Evolutionary conservation across 2,329 filamentous ascomycete species (phyloP), one percentile per base, ranked within the genome.

Genomic region (Venturia effusa): DNA sequence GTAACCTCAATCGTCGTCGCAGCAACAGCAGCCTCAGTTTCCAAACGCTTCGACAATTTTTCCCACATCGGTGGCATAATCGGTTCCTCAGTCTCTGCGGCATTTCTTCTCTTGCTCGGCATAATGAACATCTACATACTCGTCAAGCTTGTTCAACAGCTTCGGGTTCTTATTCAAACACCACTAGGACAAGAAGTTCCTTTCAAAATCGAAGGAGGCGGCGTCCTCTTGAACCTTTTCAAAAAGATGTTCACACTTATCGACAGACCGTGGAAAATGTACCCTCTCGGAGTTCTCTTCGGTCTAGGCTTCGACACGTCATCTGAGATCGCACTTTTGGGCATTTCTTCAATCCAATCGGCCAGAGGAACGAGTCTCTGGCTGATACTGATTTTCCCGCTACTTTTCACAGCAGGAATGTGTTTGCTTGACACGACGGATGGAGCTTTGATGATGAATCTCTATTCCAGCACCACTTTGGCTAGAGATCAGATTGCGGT

Each of bases 241-340:
- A 85, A 88, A 65, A 84, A 80, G 66, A 80, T 95, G 66, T 97
- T 97, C 75, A 85, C 84, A 51, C 78, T 95, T 30, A 83, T 87
- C 69, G 81, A 87, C 68, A 75, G 83, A 5, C 88, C 90, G 0
- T 97, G 93, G 93, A 97, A 97, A 75, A 96, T 96, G 92, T 94
- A 95, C 68, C 92, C 91, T 0, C 78, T 96, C 0, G 93, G 93
- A 0, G 81, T 97, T 0, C 78, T 97, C 4, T 97, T 80, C 64
- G 94, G 93, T 0, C 80, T 97, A 0, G 94, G 93, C 0, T 97
- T 99, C 73, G 94, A 97, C 73, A 97, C 94, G 0, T 95, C 89
- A 48, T 96, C 90, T 8, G 93, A 99, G 74, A 90, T 97, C 70
- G 93, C 94, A 0, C 82, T 99, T 8, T 77, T 99, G 0, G 94